These are phyloP conservation scores for Circinella umbellata DNA, from an alignment of 371 early-diverging fungal genomes.

Conservation along the genomic window DNA sequence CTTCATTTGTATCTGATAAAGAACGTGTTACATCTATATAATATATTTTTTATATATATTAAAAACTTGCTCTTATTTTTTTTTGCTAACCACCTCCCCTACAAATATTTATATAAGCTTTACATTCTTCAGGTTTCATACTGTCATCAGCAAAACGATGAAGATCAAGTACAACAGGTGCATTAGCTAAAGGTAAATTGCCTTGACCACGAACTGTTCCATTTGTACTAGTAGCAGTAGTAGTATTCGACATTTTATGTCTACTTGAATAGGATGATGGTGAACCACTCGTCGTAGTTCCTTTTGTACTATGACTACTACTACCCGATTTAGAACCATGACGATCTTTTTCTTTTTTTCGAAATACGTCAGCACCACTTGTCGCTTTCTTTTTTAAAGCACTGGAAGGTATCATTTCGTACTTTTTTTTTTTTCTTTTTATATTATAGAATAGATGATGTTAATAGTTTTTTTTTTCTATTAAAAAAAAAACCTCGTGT, in stretches of 20 bases:
- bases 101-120: too few species aligned
- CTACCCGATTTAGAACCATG: background rate
- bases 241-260: too few species aligned
- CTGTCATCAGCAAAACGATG: slow-evolving; percentile 54
- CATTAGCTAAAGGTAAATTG: slow-evolving; percentile 27
- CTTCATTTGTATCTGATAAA: slow-evolving; percentile 64
- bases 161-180: slow-evolving; percentile 46
- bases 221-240: background rate
- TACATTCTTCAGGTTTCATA: slow-evolving; percentile 52
- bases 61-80: background rate
- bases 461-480: too few species aligned
- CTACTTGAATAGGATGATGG: slow-evolving; percentile 12
- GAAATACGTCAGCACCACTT: slow-evolving; percentile 14
- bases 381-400: slow-evolving; percentile 19
- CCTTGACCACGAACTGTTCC: slow-evolving; percentile 10
- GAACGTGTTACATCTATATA: slow-evolving; percentile 55
- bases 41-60: slow-evolving; percentile 2
- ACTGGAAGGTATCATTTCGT: slow-evolving; percentile 14
- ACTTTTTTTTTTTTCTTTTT: too few species aligned
- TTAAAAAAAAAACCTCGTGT: too few species aligned
- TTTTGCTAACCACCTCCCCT: too few species aligned
- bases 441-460: background rate
- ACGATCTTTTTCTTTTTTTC: slow-evolving; percentile 21
- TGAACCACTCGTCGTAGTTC: slow-evolving; percentile 5
- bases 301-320: background rate